Conservation (phyloP, 345 rosid genomes). For the Draba incana region DNA sequence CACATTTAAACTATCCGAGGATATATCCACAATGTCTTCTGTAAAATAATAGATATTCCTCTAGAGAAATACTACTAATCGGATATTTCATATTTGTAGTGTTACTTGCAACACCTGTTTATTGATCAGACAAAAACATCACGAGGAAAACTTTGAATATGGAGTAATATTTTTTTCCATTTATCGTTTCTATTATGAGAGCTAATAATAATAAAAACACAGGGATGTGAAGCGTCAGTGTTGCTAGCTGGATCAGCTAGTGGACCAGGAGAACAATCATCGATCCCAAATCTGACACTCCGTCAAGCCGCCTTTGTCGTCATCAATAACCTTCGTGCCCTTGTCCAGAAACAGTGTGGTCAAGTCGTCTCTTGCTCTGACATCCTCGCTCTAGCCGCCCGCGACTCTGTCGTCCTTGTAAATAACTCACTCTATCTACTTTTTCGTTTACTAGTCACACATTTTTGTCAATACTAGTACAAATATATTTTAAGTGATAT, state of each 20-base stretch:
- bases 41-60: not conserved
- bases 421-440: no score
- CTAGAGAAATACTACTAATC: not conserved
- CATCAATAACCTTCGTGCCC: constrained; percentile 48
- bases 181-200: no score
- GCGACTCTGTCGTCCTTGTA: constrained; percentile 53
- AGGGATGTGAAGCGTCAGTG: constrained; percentile 91
- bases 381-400: constrained; percentile 55
- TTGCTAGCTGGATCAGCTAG: constrained; percentile 76
- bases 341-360: constrained; percentile 47
- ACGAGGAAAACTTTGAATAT: not conserved
- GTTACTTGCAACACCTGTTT: no score
- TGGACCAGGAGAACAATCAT: constrained; percentile 81
- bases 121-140: not conserved
- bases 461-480: not conserved
- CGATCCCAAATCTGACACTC: constrained; percentile 59
- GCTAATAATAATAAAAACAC: no score
- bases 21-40: no score
- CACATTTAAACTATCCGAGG: no score
- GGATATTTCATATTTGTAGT: not conserved
- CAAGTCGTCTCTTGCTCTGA: constrained; percentile 59
- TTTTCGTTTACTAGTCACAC: not conserved
- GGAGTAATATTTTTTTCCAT: no score
- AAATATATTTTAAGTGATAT: not conserved
- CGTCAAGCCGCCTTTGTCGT: constrained; percentile 48